Percentiles rank a stretch among this genome's conserved stretches.
Conservation (phyloP, 305 asterid genomes). For the Fraxinus dipetala region DNA sequence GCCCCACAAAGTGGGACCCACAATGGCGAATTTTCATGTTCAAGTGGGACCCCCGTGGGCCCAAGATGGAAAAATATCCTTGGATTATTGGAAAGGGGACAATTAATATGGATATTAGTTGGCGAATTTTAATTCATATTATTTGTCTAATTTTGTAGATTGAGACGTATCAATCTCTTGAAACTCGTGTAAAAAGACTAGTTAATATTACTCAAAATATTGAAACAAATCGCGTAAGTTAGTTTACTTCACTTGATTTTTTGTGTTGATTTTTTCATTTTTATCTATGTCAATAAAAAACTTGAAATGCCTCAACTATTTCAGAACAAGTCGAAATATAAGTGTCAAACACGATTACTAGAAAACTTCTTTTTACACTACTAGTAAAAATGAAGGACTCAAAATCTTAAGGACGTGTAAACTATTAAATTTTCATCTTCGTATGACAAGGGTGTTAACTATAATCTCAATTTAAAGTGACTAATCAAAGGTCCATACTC, state of each 20-base stretch:
- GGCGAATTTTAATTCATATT: not conserved
- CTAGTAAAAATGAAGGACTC: not conserved
- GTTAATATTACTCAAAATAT: not conserved
- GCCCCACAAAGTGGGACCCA: constrained; percentile 23
- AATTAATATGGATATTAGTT: not conserved
- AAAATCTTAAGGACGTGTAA: not conserved
- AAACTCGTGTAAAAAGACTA: not conserved
- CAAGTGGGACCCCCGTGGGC: constrained; percentile 17
- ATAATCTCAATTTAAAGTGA: not conserved
- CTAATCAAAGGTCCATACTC: not conserved
- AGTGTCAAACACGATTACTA: not conserved
- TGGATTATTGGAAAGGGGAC: not conserved
- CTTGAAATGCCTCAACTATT: not conserved
- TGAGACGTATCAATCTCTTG: not conserved
- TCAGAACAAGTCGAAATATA: not conserved
- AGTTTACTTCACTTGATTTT: not conserved
- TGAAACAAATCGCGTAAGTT: not conserved
- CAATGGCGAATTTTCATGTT: constrained; percentile 4
- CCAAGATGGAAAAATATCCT: not conserved
- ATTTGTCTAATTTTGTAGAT: not conserved
- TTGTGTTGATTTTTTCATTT: not conserved
- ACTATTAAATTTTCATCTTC: not conserved
- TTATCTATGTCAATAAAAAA: not conserved
- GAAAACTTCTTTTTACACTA: not conserved
- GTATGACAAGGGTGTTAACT: not conserved